Conservation (phyloP, 208 protist genomes). For the Naegleria gruberi region DNA sequence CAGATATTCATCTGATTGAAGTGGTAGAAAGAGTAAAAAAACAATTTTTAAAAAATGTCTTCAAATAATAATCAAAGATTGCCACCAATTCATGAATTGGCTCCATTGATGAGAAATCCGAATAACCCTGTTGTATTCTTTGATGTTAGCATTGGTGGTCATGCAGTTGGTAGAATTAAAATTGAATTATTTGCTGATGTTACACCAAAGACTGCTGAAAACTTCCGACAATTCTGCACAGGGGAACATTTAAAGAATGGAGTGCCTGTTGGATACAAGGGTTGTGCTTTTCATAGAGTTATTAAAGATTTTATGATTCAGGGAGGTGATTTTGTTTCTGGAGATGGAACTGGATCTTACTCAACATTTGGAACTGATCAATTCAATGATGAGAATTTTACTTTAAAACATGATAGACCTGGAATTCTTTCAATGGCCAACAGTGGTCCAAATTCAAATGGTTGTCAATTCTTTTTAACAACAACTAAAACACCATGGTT, state of each 20-base stretch:
- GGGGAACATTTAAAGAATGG: conserved; percentile 33
- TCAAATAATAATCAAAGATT: background rate
- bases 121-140: conserved; percentile 39
- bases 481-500: conserved; percentile 39
- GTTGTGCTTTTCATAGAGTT: conserved; percentile 53
- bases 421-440: conserved; percentile 75
- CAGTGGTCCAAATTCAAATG: conserved; percentile 56
- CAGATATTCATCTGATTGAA: no score
- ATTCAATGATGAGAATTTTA: conserved; percentile 72
- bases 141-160: conserved; percentile 40
- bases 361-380: conserved; percentile 41
- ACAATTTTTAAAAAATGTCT: background rate
- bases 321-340: conserved; percentile 46
- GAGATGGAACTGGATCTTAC: conserved; percentile 46
- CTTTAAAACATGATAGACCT: conserved; percentile 60
- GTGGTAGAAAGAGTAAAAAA: background rate
- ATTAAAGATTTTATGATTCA: conserved; percentile 51
- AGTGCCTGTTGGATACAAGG: conserved; percentile 72
- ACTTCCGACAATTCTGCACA: conserved; percentile 47
- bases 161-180: conserved; percentile 35
- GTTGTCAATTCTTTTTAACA: conserved; percentile 63
- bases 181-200: conserved; percentile 50
- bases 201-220: conserved; percentile 55
- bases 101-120: conserved; percentile 6
- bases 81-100: background rate